Percentiles rank a stretch among this genome's conserved stretches.
Conservation (phyloP, 129 eudicot species). For the Scalesia atractyloides region DNA sequence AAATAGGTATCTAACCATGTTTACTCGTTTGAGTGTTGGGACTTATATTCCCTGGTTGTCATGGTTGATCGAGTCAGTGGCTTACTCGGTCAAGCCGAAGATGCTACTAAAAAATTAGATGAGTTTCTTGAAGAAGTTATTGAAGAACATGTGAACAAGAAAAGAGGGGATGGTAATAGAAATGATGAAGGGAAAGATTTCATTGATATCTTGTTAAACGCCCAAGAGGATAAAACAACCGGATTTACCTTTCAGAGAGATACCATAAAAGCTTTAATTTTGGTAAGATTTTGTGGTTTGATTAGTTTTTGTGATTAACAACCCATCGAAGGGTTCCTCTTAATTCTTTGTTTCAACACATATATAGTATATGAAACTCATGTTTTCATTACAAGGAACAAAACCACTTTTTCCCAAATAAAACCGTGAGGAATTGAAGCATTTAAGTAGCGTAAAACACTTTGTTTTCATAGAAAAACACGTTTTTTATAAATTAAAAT, state of each 20-base stretch:
- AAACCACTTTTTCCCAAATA: too few species aligned
- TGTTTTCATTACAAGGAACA: too few species aligned
- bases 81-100: background rate
- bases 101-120: background rate
- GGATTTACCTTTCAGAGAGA: background rate
- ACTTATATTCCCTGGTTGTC: background rate
- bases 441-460: too few species aligned
- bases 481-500: too few species aligned
- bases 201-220: background rate
- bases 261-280: background rate
- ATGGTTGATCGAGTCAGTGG: background rate
- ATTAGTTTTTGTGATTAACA: too few species aligned
- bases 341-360: too few species aligned
- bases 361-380: too few species aligned
- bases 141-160: background rate
- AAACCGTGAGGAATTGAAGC: too few species aligned
- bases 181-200: background rate
- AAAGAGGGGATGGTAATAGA: background rate
- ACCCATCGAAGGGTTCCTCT: too few species aligned
- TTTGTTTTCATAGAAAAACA: too few species aligned
- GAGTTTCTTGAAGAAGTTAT: background rate
- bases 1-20: background rate
- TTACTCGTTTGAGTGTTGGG: background rate
- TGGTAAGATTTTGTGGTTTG: background rate
- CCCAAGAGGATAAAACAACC: background rate